Percentiles rank a stretch among this genome's conserved stretches.
Conservation (phyloP, 805 yeast genomes). For the Blastobotrys mokoenaii region DNA sequence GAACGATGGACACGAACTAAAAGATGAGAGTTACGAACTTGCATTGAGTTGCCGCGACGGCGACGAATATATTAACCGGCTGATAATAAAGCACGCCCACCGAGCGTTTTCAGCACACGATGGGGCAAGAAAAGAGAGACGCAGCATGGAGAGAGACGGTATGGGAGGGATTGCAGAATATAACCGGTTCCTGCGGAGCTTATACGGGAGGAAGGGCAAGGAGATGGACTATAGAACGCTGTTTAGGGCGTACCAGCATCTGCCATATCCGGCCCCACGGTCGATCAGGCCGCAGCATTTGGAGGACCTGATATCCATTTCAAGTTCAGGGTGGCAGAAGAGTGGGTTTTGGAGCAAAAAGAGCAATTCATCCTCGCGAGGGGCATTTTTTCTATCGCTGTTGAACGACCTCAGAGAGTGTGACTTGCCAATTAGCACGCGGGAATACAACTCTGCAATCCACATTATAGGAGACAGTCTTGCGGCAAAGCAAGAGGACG, state of each 20-base stretch:
- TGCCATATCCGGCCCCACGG: slow-evolving; percentile 30
- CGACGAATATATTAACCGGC: background rate
- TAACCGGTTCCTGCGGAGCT: slow-evolving; percentile 17
- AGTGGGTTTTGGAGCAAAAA: background rate
- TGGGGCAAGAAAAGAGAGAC: background rate
- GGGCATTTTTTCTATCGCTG: slow-evolving; percentile 12
- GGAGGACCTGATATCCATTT: slow-evolving; percentile 23
- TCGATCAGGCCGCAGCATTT: slow-evolving; percentile 26
- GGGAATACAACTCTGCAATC: slow-evolving; percentile 25
- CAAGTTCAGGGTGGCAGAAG: slow-evolving; percentile 10
- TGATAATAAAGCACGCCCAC: background rate
- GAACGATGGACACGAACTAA: background rate
- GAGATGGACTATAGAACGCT: slow-evolving; percentile 11
- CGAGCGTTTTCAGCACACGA: background rate
- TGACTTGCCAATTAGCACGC: slow-evolving; percentile 25
- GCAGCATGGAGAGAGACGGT: background rate
- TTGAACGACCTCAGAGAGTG: slow-evolving; percentile 21
- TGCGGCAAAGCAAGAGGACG: slow-evolving; percentile 4
- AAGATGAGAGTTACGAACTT: no score
- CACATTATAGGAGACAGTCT: slow-evolving; percentile 13
- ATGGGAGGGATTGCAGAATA: slow-evolving; percentile 9
- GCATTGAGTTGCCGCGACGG: no score
- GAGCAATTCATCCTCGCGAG: slow-evolving; percentile 5
- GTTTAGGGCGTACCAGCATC: slow-evolving; percentile 19
- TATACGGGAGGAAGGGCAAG: slow-evolving; percentile 9